Base-by-base conservation (phyloP, 306 rosid genomes). In the Ormosia semicastrata region DNA sequence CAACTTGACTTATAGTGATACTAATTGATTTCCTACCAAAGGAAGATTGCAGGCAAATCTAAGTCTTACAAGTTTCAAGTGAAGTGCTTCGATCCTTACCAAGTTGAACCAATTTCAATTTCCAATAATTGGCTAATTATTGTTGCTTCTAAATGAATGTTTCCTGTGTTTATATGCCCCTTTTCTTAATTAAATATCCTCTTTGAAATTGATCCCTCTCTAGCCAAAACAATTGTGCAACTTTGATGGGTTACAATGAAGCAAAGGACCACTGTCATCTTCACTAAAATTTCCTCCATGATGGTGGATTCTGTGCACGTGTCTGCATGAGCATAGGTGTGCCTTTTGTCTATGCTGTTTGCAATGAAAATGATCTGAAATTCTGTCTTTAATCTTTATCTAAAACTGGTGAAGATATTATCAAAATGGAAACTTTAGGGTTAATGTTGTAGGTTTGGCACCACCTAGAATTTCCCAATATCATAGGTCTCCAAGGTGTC, bases 401-500 rank as follows among this genome's bases (percentile, higher is more conserved):
- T 41, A 10, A 43, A 78, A 54, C 17, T 29, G 8, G 57, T 5
- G 65, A 32, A 18, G 24, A 7, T 15, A 33, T 37, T 46, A 32
- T 6, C 75, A 5, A 34, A 53, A 49, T 40, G 57, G 54, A 24
- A 77, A 54, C 4, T 52, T 15, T 14, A 12, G 36, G 58, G 33
- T 60, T 70, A 66, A 50, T 32, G 64, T 54, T 3, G 5, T 63
- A 47, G 54, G 49, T 44, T 13, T 67, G 77, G 84, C 33, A 87
- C 87, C 78, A 78, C 91, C 71, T 72, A 62, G 24, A 54, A 68
- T 52, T 67, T 64, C 32, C 17, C 74, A 37, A n/a, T 43, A n/a
- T 73, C 46, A 43, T 32, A 73, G 60, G 66, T 46, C 50, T 69
- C 33, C 44, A 43, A 56, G 39, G 59, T 59, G 47, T 49, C 54